These are phyloP conservation scores for Magnaporthiopsis incrustans DNA, from an alignment of 2,329 filamentous ascomycete genomes.

Conservation along the genomic window DNA sequence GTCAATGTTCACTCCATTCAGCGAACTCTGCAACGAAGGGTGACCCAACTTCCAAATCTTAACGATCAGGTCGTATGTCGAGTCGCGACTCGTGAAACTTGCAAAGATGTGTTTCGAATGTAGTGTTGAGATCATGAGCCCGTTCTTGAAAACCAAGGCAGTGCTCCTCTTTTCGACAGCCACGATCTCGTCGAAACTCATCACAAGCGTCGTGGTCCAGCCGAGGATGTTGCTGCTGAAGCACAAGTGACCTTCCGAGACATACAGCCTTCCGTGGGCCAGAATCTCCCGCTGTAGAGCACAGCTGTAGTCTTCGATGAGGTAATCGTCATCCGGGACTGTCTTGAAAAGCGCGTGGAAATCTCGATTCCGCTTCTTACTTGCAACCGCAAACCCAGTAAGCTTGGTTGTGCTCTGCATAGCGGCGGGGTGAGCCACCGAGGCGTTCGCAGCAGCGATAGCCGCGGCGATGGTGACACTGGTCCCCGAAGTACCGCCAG, in stretches of 20 bases:
- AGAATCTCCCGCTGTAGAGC: conserved; percentile 93
- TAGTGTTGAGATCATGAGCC: conserved; percentile 90
- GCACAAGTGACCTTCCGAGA: conserved; percentile 94
- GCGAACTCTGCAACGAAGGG: conserved; percentile 79
- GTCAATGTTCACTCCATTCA: conserved; percentile 80
- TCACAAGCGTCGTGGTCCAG: conserved; percentile 95
- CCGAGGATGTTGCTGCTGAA: conserved; percentile 99
- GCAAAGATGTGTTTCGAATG: conserved; percentile 95
- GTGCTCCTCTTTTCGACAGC: conserved; percentile 96
- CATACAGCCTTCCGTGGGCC: conserved; percentile 85
- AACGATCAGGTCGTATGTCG: conserved; percentile 93
- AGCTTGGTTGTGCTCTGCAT: conserved; percentile 65
- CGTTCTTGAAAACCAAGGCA: conserved; percentile 92
- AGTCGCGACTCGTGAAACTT: conserved; percentile 87
- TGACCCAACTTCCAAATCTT: conserved; percentile 98
- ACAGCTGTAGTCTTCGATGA: conserved; percentile 98
- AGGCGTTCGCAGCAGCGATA: conserved; percentile 61
- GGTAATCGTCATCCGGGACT: conserved; percentile 93
- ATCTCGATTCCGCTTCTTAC: conserved; percentile 90
- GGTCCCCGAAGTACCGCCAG: conserved; percentile 40
- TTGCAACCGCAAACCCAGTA: conserved; percentile 92
- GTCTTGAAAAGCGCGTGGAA: conserved; percentile 93
- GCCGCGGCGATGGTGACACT: conserved; percentile 58
- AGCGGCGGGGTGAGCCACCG: conserved; percentile 59
- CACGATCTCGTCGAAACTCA: conserved; percentile 96